Evolutionary conservation across 2,329 filamentous ascomycete genomes (phyloP).

Genomic region (Botryosphaeria dothidea): DNA sequence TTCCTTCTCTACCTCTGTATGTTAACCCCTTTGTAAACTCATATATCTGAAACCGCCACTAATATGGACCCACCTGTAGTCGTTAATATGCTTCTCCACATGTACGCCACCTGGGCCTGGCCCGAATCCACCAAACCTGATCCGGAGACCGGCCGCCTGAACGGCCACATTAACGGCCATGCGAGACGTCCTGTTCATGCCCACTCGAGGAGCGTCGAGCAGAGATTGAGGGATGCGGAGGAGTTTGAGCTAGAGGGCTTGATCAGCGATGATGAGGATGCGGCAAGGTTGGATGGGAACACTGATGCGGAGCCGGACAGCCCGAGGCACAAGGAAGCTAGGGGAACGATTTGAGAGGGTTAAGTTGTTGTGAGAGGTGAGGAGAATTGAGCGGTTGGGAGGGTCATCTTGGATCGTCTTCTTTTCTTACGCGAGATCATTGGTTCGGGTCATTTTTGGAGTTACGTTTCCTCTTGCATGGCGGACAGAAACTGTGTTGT

Average conservation of each 20-base stretch:
- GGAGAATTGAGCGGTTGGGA: too few relatives aligned
- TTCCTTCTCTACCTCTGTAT: conserved; percentile 86
- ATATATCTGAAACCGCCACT: conserved; percentile 20
- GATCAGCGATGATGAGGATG: conserved; percentile 82
- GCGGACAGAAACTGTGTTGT: too few relatives aligned
- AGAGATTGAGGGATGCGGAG: conserved; percentile 74
- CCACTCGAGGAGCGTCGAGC: conserved; percentile 51
- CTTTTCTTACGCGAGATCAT: too few relatives aligned
- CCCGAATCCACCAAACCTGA: conserved; percentile 40
- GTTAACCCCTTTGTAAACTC: conserved; percentile 29
- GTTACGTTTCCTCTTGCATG: too few relatives aligned
- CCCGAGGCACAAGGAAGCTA: conserved; percentile 4
- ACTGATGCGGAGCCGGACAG: conserved; percentile 8
- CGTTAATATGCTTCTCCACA: conserved; percentile 77
- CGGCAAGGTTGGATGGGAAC: conserved; percentile 15
- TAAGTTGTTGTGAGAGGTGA: too few relatives aligned
- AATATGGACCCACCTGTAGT: conserved; percentile 48
- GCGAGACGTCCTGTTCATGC: background rate
- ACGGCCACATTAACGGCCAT: conserved; percentile 42
- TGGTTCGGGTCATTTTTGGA: too few relatives aligned
- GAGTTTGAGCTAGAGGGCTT: conserved; percentile 92
- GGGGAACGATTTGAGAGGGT: background rate
- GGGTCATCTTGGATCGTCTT: too few relatives aligned
- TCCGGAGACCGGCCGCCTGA: conserved; percentile 35
- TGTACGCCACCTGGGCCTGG: conserved; percentile 71